These are phyloP conservation scores for Volvox carteri DNA, from an alignment of 163 green algal species.

Conservation along the genomic window DNA sequence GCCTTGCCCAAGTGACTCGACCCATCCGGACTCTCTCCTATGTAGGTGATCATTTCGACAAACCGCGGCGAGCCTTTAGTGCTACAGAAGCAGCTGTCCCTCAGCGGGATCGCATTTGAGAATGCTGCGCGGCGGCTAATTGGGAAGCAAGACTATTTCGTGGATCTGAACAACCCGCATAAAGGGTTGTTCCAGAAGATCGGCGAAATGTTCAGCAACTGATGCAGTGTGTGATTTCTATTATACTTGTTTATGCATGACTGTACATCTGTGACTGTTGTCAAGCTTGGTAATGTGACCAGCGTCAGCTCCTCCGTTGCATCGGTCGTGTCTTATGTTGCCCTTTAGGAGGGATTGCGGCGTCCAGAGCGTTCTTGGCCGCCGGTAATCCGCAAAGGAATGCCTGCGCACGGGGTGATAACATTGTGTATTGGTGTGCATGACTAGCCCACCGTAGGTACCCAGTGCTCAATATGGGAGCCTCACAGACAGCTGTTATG, in stretches of 20 bases:
- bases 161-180: slow-evolving; percentile 71
- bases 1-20: too few relatives aligned
- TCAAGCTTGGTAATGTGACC: neutral
- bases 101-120: slow-evolving; percentile 91
- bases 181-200: slow-evolving; percentile 75
- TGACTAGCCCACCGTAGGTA: too few relatives aligned
- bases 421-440: too few relatives aligned
- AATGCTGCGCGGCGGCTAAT: slow-evolving; percentile 84
- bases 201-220: slow-evolving; percentile 66
- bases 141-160: slow-evolving; percentile 71
- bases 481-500: too few relatives aligned
- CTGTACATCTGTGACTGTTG: neutral
- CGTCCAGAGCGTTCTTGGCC: neutral
- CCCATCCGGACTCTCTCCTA: too few relatives aligned
- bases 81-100: slow-evolving; percentile 90
- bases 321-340: neutral
- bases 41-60: slow-evolving; percentile 91
- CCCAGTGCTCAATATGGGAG: too few relatives aligned
- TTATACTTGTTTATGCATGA: neutral
- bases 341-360: neutral
- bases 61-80: slow-evolving; percentile 93
- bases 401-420: too few relatives aligned
- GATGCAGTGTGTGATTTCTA: too few relatives aligned
- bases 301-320: neutral
- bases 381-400: too few relatives aligned